Conservation (phyloP, 2,329 filamentous ascomycete species). For the Colletotrichum sp. region DNA sequence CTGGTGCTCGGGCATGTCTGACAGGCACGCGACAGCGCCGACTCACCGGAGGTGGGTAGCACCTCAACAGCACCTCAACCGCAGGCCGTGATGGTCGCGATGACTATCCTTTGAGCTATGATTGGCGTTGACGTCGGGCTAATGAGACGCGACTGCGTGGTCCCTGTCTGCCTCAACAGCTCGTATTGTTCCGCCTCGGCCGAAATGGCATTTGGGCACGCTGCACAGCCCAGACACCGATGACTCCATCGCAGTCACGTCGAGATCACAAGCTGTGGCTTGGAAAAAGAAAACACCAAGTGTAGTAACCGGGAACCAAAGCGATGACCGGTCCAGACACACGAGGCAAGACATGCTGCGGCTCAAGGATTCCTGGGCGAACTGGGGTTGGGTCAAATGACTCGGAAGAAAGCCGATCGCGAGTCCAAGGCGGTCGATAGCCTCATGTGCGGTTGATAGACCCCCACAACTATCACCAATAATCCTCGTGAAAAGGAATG, state of each 20-base stretch:
- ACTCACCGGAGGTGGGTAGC: not conserved
- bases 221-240: not conserved
- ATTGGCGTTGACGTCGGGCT: not conserved
- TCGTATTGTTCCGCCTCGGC: not conserved
- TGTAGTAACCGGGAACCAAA: not conserved
- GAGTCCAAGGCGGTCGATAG: slow-evolving; percentile 2
- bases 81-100: not conserved
- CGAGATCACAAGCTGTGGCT: not conserved
- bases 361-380: not conserved
- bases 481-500: not conserved
- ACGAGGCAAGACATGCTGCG: not conserved
- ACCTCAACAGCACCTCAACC: not conserved
- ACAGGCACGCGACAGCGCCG: not conserved
- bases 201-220: not conserved
- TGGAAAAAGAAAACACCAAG: not conserved
- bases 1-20: not conserved
- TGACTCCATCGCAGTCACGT: not conserved
- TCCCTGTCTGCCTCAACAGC: not conserved
- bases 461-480: not conserved
- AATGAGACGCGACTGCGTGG: not conserved
- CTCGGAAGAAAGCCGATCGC: not conserved
- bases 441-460: not conserved
- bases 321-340: not conserved
- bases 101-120: not conserved
- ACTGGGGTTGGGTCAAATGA: not conserved